Evolutionary conservation across 2,329 filamentous ascomycete genomes (phyloP), one percentile per base, ranked within the genome.

Genomic region (Oidium heveae): DNA sequence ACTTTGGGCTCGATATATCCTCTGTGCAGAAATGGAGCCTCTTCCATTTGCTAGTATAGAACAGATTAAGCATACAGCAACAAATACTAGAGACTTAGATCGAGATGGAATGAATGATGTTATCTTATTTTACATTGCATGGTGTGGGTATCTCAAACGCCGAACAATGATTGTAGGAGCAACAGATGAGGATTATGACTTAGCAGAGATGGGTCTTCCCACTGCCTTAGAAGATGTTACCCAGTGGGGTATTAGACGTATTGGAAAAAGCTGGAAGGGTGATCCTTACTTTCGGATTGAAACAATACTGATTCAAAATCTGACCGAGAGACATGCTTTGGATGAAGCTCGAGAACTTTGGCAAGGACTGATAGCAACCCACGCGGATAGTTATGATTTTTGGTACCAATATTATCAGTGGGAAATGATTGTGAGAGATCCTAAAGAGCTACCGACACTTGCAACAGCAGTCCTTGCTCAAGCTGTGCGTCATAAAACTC

Each of bases 381-480:
- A 86, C 55, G 79, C 80, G 33, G 77, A 86, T 61, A 88, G 80
- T 61, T 87, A 88, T 63, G 86, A 94, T 61, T 96, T 96, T 66
- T 98, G 91, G 91, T 74, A 88, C 55, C 79, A 81, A 46, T 95
- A 86, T 67, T 95, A 95, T 67, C 73, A 82, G 54, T 96, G 87
- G 83, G 91, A 96, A 68, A 82, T 96, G 73, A 60, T 60, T 18
- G 59, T 64, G 13, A 75, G 80, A 22, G 54, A 39, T 37, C 51
- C 59, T 2, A 57, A 56, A 39, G 32, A 54, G 12, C 74, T 77
- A n/a, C 86, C 88, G 0, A 74, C 74, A 4, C 70, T 78, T 57
- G 86, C 88, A 12, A 94, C 86, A 0, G 76, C 72, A 3, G 80
- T 95, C 22, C 70, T 96, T 52, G 76, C 80, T 58, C 77, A 84